Evolutionary conservation across 2,329 filamentous ascomycete genomes (phyloP), one percentile per base, ranked within the genome.

Genomic region (Diaporthe sp.): DNA sequence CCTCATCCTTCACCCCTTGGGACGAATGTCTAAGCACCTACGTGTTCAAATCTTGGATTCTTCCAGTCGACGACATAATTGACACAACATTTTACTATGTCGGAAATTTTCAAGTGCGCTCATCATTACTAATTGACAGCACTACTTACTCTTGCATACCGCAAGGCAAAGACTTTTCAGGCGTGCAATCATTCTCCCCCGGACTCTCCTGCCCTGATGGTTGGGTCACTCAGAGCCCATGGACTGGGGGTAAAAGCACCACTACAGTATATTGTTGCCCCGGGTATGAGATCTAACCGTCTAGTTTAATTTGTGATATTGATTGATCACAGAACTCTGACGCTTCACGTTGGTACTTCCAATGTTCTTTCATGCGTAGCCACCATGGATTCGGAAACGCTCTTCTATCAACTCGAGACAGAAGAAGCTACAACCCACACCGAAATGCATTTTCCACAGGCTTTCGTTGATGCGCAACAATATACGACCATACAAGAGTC

Each of bases 51-150:
- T 17, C 25, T 25, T 54, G 50, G 50, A 2, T 17, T 30, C 1
- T 13, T 0, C 1, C 0, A 12, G 13, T 4, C 13, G 12, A 6
- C 1, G 45, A 47, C n/a, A 9, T 4, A 8, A 19, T 22, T 0
- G 19, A 47, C 1, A 47, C 45, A 47, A 47, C n/a, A n/a, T 10
- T 22, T 47, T 22, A 47, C 45, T 47, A n/a, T 10, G 17, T 47
- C 45, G 19, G 45, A 12, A 6, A 15, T 9, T 30, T 54, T 15
- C n/a, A 12, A 30, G 15, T 54, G 10, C 12, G 13, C 0, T 15
- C 10, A 54, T 54, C 50, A 7, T 25, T 54, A 54, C 13, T 54
- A 2, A 15, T 15, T 25, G 50, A 54, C 4, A 15, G 25, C n/a
- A 25, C 6, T 0, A 54, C 12, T 8, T 54, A 30, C 13, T 12